Evolutionary conservation across 2,329 filamentous ascomycete genomes (phyloP).

Genomic region (Claviceps maximensis): DNA sequence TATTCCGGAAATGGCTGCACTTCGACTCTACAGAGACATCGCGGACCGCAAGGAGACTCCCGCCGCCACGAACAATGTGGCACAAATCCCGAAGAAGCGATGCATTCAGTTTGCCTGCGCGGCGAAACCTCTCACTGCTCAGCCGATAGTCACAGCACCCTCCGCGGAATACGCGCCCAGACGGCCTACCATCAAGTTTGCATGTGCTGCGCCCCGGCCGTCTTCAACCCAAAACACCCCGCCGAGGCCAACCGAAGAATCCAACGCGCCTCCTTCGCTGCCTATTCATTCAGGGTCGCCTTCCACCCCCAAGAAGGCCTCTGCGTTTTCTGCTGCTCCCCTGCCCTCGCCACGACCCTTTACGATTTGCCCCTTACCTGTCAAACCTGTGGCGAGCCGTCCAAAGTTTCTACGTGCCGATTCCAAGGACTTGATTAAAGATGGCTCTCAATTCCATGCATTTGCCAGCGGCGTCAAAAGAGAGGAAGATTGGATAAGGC

Average conservation of each 20-base stretch:
- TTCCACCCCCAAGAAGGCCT: slow-evolving; percentile 19
- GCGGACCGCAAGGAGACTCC: slow-evolving; percentile 15
- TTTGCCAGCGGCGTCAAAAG: slow-evolving; percentile 74
- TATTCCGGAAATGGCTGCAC: slow-evolving; percentile 43
- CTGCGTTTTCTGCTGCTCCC: slow-evolving; percentile 11
- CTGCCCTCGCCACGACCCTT: slow-evolving; percentile 12
- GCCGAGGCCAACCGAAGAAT: slow-evolving; percentile 13
- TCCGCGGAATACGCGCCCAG: slow-evolving; percentile 28
- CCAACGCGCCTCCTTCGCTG: slow-evolving; percentile 4
- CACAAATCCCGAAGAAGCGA: slow-evolving; percentile 55
- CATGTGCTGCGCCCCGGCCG: slow-evolving; percentile 43
- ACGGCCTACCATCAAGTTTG: slow-evolving; percentile 62
- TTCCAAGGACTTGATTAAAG: slow-evolving; percentile 35
- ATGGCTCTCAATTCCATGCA: slow-evolving; percentile 66
- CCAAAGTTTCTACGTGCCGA: slow-evolving; percentile 38
- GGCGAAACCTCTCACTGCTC: slow-evolving; percentile 35
- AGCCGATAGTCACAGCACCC: slow-evolving; percentile 20
- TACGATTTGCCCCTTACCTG: slow-evolving; percentile 9
- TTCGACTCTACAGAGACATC: slow-evolving; percentile 24
- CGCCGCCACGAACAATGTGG: slow-evolving; percentile 11
- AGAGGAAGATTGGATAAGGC: slow-evolving; percentile 81
- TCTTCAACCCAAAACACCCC: slow-evolving; percentile 26
- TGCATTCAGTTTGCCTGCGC: slow-evolving; percentile 89
- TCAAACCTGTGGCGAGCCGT: slow-evolving; percentile 13
- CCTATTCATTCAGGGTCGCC: slow-evolving; percentile 14